Percentiles rank a stretch among this genome's conserved stretches.
These are phyloP conservation scores for Chytriomyces sp. DNA, from an alignment of 192 early-diverging fungal species.

Conservation along the genomic window DNA sequence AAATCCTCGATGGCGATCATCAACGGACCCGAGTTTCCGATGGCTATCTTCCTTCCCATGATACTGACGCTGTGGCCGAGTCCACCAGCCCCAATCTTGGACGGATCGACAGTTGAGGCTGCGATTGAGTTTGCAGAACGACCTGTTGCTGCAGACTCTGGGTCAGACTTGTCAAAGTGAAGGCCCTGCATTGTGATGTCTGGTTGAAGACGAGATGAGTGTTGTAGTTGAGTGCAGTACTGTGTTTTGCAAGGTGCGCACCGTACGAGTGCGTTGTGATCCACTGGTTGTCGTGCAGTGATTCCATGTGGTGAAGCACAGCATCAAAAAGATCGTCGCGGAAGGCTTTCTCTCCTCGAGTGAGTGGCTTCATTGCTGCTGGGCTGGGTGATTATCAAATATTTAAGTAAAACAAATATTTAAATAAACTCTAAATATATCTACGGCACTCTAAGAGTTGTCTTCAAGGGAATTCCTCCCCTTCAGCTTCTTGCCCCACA, in stretches of 20 bases:
- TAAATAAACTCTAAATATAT: too few relatives aligned
- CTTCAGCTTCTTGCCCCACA: not conserved
- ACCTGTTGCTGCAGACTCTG: conserved; percentile 6
- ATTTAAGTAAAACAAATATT: too few relatives aligned
- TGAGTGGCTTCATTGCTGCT: not conserved
- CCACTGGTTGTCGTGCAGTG: conserved; percentile 23
- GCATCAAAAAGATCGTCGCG: conserved; percentile 24
- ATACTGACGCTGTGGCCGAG: conserved; percentile 15
- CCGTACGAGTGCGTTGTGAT: conserved; percentile 33
- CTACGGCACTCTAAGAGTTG: not conserved
- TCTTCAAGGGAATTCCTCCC: not conserved
- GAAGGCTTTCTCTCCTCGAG: conserved; percentile 33
- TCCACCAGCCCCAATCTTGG: conserved; percentile 15
- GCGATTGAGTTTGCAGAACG: not conserved
- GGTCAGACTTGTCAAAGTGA: conserved; percentile 21
- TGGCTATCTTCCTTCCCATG: conserved; percentile 18
- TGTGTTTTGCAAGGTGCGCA: not conserved
- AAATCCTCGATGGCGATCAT: conserved; percentile 17
- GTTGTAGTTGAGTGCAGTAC: not conserved
- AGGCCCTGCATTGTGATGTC: conserved; percentile 25
- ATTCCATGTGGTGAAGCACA: conserved; percentile 20
- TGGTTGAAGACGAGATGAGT: not conserved
- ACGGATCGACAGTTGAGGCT: conserved; percentile 6
- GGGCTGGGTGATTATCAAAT: too few relatives aligned
- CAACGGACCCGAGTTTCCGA: conserved; percentile 7